Conservation (phyloP, 2,329 filamentous ascomycete species). For the Aspergillus novofumigatus region DNA sequence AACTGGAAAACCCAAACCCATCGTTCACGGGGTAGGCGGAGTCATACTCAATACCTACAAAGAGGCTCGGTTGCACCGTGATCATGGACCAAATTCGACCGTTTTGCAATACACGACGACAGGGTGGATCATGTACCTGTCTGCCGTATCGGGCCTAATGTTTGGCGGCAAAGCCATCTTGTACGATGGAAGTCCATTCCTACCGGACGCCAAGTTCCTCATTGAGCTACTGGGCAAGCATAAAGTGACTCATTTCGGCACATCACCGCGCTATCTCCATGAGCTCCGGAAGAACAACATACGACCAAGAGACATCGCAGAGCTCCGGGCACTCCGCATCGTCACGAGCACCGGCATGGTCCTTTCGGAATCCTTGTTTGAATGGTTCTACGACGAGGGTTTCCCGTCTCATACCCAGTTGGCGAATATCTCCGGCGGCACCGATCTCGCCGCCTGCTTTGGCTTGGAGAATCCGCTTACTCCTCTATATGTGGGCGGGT, state of each 20-base stretch:
- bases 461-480: conserved; percentile 60
- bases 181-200: conserved; percentile 81
- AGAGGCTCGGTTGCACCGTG: conserved; percentile 55
- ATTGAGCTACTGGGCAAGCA: conserved; percentile 60
- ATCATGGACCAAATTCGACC: conserved; percentile 41
- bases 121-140: conserved; percentile 86
- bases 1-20: conserved; percentile 79
- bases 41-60: conserved; percentile 46
- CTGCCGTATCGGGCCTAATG: conserved; percentile 55
- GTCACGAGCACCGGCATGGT: conserved; percentile 81
- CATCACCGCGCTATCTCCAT: conserved; percentile 71
- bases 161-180: conserved; percentile 60
- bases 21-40: conserved; percentile 63
- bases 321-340: conserved; percentile 57
- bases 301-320: conserved; percentile 56
- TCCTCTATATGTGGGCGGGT: conserved; percentile 60
- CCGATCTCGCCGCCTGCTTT: conserved; percentile 57
- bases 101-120: conserved; percentile 63
- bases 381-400: conserved; percentile 72
- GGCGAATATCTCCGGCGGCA: conserved; percentile 71
- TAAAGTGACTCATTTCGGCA: conserved; percentile 67
- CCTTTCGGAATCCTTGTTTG: conserved; percentile 68
- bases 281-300: conserved; percentile 65
- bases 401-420: conserved; percentile 67
- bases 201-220: conserved; percentile 62